These are phyloP conservation scores for Saccharomycopsis sp. DNA, from an alignment of 805 yeast species.

Conservation along the genomic window DNA sequence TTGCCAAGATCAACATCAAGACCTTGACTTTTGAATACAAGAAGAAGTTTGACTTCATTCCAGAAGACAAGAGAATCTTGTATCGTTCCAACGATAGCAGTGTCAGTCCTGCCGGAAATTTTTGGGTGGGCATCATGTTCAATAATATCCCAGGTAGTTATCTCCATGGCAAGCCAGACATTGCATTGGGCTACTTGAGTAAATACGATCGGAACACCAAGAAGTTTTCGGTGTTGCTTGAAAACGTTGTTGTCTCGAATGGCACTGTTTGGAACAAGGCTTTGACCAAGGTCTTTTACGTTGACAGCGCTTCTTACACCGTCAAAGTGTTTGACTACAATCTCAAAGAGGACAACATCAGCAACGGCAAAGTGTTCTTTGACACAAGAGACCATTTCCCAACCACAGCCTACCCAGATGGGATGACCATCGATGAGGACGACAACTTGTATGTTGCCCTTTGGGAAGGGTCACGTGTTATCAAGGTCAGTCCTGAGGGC, in stretches of 20 bases:
- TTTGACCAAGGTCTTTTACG: conserved; percentile 38
- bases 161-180: conserved; percentile 35
- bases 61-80: conserved; percentile 25
- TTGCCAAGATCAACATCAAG: conserved; percentile 43
- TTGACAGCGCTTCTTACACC: conserved; percentile 41
- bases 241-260: conserved; percentile 51
- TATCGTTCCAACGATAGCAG: conserved; percentile 77
- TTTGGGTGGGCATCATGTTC: conserved; percentile 75
- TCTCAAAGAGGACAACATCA: conserved; percentile 27
- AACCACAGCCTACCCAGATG: conserved; percentile 66
- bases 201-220: conserved; percentile 31
- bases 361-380: conserved; percentile 34
- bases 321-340: conserved; percentile 43
- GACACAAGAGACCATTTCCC: conserved; percentile 26
- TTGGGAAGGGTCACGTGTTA: conserved; percentile 51
- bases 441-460: conserved; percentile 58
- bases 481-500: conserved; percentile 41
- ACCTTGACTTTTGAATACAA: conserved; percentile 32
- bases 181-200: conserved; percentile 47
- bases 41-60: conserved; percentile 32
- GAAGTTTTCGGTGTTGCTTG: conserved; percentile 28
- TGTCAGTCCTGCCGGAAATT: conserved; percentile 65
- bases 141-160: too few relatives aligned
- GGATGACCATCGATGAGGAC: conserved; percentile 48
- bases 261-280: conserved; percentile 52